Percentiles rank a stretch among this genome's conserved stretches.
Evolutionary conservation across 306 rosid genomes (phyloP).

Genomic region (Lotus japonicus): DNA sequence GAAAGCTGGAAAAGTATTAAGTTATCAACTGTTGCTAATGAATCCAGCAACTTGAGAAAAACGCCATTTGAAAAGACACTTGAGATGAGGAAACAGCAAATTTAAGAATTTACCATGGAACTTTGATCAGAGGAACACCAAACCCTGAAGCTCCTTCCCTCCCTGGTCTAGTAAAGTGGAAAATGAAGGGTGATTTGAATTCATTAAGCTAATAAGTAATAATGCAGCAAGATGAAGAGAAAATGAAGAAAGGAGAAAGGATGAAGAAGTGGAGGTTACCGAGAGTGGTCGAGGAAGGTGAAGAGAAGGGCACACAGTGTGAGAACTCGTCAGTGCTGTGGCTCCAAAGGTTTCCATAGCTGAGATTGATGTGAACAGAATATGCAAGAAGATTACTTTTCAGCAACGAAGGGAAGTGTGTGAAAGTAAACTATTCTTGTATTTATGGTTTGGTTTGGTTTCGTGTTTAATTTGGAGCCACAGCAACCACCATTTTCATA

Average conservation of each 20-base stretch:
- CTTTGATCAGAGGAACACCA: slow-evolving; percentile 46
- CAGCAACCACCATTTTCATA: slow-evolving; percentile 25
- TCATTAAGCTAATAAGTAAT: not conserved
- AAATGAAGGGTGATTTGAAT: too few species aligned
- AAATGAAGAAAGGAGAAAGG: not conserved
- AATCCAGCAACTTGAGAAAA: too few species aligned
- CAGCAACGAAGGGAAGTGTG: not conserved
- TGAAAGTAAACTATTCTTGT: not conserved
- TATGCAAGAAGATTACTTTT: not conserved
- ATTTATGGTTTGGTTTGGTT: not conserved
- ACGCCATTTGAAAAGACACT: not conserved
- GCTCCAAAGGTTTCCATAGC: slow-evolving; percentile 38
- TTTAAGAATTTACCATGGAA: slow-evolving; percentile 37
- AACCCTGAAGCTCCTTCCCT: slow-evolving; percentile 37
- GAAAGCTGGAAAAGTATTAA: not conserved
- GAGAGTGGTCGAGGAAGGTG: slow-evolving; percentile 41
- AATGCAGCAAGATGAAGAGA: not conserved
- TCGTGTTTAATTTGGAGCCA: slow-evolving; percentile 56
- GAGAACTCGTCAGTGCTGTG: slow-evolving; percentile 58
- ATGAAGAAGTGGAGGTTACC: slow-evolving; percentile 32
- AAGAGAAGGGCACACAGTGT: slow-evolving; percentile 43
- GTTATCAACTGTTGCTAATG: not conserved
- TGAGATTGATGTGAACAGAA: not conserved
- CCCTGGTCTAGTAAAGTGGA: slow-evolving; percentile 28
- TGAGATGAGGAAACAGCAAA: not conserved